Evolutionary conservation across 768 basidiomycete species (phyloP).

Genomic region (Dioszegia aurantiaca): DNA sequence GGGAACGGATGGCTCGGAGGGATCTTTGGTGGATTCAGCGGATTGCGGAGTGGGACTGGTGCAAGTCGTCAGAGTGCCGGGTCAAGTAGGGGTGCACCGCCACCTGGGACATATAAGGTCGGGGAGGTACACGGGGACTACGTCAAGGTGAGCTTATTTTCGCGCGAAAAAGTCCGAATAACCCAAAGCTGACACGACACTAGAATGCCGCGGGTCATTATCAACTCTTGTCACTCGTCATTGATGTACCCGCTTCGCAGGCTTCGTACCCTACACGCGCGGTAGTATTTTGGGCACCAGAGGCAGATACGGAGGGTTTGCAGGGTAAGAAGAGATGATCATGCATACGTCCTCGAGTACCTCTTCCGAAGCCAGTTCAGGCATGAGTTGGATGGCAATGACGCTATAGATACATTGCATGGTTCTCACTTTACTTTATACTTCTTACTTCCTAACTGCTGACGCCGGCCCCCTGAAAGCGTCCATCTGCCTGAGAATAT

Average conservation of each 20-base stretch:
- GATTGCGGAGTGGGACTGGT: slow-evolving; percentile 1
- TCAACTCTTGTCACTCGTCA: slow-evolving; percentile 44
- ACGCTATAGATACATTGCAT: too few species aligned
- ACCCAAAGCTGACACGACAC: background rate
- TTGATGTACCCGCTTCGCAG: slow-evolving; percentile 44
- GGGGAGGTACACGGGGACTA: slow-evolving; percentile 51
- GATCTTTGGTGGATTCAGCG: slow-evolving; percentile 35
- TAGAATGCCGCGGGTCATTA: slow-evolving; percentile 46
- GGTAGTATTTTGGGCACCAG: slow-evolving; percentile 44
- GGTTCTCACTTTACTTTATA: too few species aligned
- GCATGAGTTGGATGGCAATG: too few species aligned
- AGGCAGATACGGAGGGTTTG: slow-evolving; percentile 46
- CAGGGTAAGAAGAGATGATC: slow-evolving; percentile 26
- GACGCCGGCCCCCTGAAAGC: too few species aligned
- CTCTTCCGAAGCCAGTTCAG: too few species aligned
- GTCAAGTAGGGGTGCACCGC: slow-evolving; percentile 32
- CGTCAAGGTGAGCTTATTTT: slow-evolving; percentile 41
- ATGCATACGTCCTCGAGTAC: too few species aligned
- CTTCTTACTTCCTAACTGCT: too few species aligned
- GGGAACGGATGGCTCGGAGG: slow-evolving; percentile 10
- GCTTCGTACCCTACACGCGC: slow-evolving; percentile 43
- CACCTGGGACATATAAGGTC: slow-evolving; percentile 49
- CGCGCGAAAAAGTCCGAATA: background rate
- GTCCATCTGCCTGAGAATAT: too few species aligned
- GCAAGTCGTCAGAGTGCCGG: background rate